Base-by-base conservation (phyloP, 1,284 basidiomycete genomes). In the Cryptococcus neoformans region DNA sequence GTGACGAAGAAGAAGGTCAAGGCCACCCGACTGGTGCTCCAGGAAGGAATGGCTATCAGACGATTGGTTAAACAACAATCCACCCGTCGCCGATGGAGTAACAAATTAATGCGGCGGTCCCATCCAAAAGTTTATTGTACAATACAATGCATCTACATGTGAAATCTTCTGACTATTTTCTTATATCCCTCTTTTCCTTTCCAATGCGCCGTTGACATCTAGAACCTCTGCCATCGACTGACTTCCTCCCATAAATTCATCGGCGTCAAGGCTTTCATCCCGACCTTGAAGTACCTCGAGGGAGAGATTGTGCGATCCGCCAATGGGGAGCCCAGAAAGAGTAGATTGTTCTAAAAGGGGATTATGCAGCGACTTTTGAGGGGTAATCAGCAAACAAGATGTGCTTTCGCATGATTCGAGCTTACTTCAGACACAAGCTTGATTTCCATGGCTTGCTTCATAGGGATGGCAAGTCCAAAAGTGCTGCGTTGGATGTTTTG, bases 361-460 rank as follows among this genome's bases (percentile, higher is more conserved):
- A 66, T 74, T 70, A 60, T 72, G 73, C 6, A 62, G 62, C 46
- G 66, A 67, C 68, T 69, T 34, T 8, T 36, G 36, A 38, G 12
- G 34, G 42, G 36, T 36, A 21, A 17, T 41, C 28, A 46, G 50
- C 49, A 2, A 28, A 28, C 39, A 46, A 36, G 8, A n/a, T 28
- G 6, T 7, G 1, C 39, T 14, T 16, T 8, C 8, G 36, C 12
- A 5, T 14, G 10, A 17, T 9, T 3, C n/a, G 36, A 79, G 28
- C 86, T 69, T 68, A 93, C 93, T 59, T 84, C 77, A 51, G 84
- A 78, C 12, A 92, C 90, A 49, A 93, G 83, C 81, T 89, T 90
- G 68, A 93, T 84, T 77, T 99, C 95, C 95, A 99, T 98, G 67
- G 95, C 81, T 57, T 86, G 81, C 46, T 93, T 84, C 74, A 96